Conservation (phyloP, 2,329 filamentous ascomycete species). For the Cordyceps fumosorosea region DNA sequence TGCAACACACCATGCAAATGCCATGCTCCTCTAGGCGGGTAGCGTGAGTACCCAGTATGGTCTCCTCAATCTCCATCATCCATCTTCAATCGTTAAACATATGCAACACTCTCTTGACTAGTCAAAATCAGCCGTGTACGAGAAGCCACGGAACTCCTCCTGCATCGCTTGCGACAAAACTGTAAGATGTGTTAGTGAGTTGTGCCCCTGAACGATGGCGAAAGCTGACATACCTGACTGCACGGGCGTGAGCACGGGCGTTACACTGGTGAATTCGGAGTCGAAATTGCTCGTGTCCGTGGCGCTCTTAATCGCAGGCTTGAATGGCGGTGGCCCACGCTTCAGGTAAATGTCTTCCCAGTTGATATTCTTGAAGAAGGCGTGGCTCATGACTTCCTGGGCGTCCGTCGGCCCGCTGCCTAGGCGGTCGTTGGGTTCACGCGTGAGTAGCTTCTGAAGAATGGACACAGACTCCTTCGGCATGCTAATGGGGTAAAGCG, state of each 20-base stretch:
- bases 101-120: slow-evolving; percentile 30
- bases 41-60: background rate
- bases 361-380: slow-evolving; percentile 95
- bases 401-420: slow-evolving; percentile 95
- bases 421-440: slow-evolving; percentile 87
- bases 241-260: slow-evolving; percentile 91
- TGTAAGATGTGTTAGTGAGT: slow-evolving; percentile 29
- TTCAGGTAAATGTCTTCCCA: slow-evolving; percentile 99
- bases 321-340: slow-evolving; percentile 79
- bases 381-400: slow-evolving; percentile 97
- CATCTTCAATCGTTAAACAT: slow-evolving; percentile 1
- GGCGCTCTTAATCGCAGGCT: slow-evolving; percentile 81
- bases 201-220: background rate
- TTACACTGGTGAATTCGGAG: slow-evolving; percentile 96
- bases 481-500: slow-evolving; percentile 98
- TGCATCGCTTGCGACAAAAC: slow-evolving; percentile 98
- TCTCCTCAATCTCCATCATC: slow-evolving; percentile 1
- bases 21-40: background rate
- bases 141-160: slow-evolving; percentile 98
- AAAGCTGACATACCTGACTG: slow-evolving; percentile 73
- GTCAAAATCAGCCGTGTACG: slow-evolving; percentile 88
- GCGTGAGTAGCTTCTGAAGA: slow-evolving; percentile 90
- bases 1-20: background rate
- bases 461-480: slow-evolving; percentile 96
- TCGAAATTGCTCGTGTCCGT: slow-evolving; percentile 99